A percentile compares a stretch with the other conserved stretches of the same genome.
Evolutionary conservation across 106 monocot species (phyloP).

Genomic region (Narthecium ossifragum): DNA sequence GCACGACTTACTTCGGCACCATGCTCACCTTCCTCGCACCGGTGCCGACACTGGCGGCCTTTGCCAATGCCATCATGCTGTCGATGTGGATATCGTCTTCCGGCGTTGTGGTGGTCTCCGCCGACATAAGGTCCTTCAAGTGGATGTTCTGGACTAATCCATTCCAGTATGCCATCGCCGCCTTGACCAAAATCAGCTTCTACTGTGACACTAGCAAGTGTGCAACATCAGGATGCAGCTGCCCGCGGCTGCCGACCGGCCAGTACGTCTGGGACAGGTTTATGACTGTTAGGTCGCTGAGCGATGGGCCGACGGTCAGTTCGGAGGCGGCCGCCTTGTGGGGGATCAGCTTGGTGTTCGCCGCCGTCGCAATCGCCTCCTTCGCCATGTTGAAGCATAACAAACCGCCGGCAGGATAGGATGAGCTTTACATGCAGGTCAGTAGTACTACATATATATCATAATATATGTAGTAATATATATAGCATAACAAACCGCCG

Average conservation of each 20-base stretch:
- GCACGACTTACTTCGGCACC: conserved; percentile 17
- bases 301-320: neutral
- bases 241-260: neutral
- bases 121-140: conserved; percentile 14
- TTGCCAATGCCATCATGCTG: conserved; percentile 1
- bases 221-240: neutral
- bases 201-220: conserved; percentile 12
- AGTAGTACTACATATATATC: neutral
- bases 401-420: neutral
- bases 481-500: too few relatives aligned
- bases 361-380: neutral
- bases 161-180: conserved; percentile 13
- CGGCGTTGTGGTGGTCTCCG: conserved; percentile 14
- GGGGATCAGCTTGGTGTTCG: neutral
- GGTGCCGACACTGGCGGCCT: conserved; percentile 3
- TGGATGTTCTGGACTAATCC: conserved; percentile 23
- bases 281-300: conserved; percentile 1
- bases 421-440: too few relatives aligned
- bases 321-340: neutral
- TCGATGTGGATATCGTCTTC: conserved; percentile 17
- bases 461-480: neutral
- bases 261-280: conserved; percentile 7
- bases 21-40: conserved; percentile 19
- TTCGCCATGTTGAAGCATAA: conserved; percentile 4
- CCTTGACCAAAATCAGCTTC: conserved; percentile 16